These are phyloP conservation scores for Cyathus striatus DNA, from an alignment of 768 basidiomycete species.

Conservation along the genomic window DNA sequence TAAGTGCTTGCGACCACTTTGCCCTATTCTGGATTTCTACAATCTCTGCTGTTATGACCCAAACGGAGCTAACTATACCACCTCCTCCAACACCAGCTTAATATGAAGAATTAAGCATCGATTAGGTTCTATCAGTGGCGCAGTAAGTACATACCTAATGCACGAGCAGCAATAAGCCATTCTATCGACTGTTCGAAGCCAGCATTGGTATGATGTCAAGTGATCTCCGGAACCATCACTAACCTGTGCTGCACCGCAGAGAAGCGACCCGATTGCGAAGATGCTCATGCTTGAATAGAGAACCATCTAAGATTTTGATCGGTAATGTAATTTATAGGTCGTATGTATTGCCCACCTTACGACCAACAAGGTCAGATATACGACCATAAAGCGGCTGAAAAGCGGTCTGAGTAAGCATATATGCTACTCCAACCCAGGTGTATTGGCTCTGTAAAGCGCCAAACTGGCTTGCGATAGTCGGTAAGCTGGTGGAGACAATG, in stretches of 20 bases:
- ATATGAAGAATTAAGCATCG: constrained; percentile 2
- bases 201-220: too few species aligned
- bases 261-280: constrained; percentile 73
- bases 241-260: constrained; percentile 75
- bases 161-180: constrained; percentile 66
- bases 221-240: constrained; percentile 13
- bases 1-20: constrained; percentile 83
- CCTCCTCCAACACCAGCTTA: constrained; percentile 80
- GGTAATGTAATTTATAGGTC: neutral
- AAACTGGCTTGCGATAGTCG: constrained; percentile 72
- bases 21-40: constrained; percentile 66
- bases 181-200: constrained; percentile 34
- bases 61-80: constrained; percentile 80
- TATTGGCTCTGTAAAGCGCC: constrained; percentile 67
- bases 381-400: constrained; percentile 81
- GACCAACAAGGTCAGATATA: constrained; percentile 73
- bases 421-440: constrained; percentile 82
- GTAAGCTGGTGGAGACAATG: constrained; percentile 80
- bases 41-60: constrained; percentile 84
- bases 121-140: too few species aligned
- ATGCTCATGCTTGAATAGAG: constrained; percentile 69
- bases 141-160: constrained; percentile 26
- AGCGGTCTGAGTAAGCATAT: constrained; percentile 83
- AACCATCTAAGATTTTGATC: constrained; percentile 43
- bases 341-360: constrained; percentile 49